Evolutionary conservation across 169 alveolate genomes (phyloP), one percentile per base, ranked within the genome.

Genomic region (Miamiensis avidus): DNA sequence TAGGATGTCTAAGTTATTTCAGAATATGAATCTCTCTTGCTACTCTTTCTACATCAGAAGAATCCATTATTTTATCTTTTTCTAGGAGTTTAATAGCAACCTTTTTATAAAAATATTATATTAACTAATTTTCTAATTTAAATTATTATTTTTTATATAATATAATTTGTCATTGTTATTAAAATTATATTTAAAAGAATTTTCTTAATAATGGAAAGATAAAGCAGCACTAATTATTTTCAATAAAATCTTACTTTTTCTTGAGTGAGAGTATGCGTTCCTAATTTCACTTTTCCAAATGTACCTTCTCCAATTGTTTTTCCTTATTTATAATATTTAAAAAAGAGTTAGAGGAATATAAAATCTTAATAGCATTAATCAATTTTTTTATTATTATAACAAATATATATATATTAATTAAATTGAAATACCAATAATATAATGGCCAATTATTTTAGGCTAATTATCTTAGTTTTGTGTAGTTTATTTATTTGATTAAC

Each of bases 21-120:
- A 96, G 82, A 76, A 97, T 97, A 79, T 94, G 91, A 82, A 98
- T 98, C 78, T 98, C 99, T 75, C 98, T 74, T 1, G 97, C 89
- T 29, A 97, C 92, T 88, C 98, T 94, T 75, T 97, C 96, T 26
- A 95, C 91, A 88, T 93, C 96, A 32, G 89, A 88, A 31, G 82
- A 83, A 32, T 91, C 96, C 15, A 86, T 76, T 1, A 95, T 93
- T 82, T 88, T 85, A 49, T 82, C 87, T 75, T 93, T 93, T 76
- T 93, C 94, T 16, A 92, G 86, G 11, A 94, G 85, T 88, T 94
- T 94, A n/a, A 94, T 88, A 15, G 97, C 97, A 25, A 94, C 97
- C 89, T 94, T 69, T n/a, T n/a, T n/a, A n/a, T n/a, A n/a, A 25
- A n/a, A 49, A 29, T 84, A 34, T 1, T 33, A 64, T n/a, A 25